phyloP scores from a whole-genome alignment of 441 rosid species.

The Mallotus japonicus region DNA sequence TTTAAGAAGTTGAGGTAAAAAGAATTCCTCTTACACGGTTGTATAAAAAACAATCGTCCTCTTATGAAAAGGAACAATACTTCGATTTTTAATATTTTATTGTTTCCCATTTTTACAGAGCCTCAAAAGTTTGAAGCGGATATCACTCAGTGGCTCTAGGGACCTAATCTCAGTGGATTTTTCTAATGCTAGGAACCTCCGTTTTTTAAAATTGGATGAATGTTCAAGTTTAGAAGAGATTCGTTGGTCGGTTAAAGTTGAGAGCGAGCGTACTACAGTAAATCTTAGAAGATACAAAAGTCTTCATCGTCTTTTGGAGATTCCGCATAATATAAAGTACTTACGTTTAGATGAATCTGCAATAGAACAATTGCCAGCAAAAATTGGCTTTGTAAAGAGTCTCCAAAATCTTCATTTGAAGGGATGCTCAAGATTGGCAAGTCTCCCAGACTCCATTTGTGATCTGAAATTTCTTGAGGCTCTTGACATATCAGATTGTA shows the following conservation, averaged over 20 bases:
- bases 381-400: neutral
- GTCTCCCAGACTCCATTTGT: too few relatives aligned
- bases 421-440: too few relatives aligned
- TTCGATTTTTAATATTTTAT: too few relatives aligned
- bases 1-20: too few relatives aligned
- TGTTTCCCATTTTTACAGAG: neutral
- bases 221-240: conserved; percentile 8
- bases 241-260: too few relatives aligned
- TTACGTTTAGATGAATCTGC: neutral
- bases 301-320: too few relatives aligned
- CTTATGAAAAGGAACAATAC: too few relatives aligned
- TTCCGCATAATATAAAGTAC: neutral
- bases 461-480: too few relatives aligned
- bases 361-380: neutral
- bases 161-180: neutral
- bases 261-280: neutral
- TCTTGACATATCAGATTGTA: neutral
- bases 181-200: conserved; percentile 1
- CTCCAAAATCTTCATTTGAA: neutral
- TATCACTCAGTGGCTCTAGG: neutral
- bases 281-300: too few relatives aligned
- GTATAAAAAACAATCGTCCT: too few relatives aligned
- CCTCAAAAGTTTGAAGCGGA: neutral
- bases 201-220: neutral
- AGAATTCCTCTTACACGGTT: too few relatives aligned